Evolutionary conservation across 1,284 basidiomycete species (phyloP).

Genomic region (Cryptococcus jaspeensis): DNA sequence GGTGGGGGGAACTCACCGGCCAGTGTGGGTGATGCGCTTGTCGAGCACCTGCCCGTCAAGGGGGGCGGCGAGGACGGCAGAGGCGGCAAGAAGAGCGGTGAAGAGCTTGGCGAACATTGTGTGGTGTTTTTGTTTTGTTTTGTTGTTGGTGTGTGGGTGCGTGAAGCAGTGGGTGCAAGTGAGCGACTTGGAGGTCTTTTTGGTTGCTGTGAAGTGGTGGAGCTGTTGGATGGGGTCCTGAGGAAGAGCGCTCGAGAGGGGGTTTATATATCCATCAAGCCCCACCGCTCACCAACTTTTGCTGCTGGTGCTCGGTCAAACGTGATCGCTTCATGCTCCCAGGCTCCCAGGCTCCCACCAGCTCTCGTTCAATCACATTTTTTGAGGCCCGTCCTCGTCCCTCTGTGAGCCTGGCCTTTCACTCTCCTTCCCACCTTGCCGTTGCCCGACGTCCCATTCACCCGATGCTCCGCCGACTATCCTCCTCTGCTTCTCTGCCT

Average conservation of each 20-base stretch:
- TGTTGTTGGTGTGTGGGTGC: background rate
- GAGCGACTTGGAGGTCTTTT: too few relatives aligned
- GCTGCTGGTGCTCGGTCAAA: too few relatives aligned
- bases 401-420: background rate
- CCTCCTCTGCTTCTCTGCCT: too few relatives aligned
- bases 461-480: too few relatives aligned
- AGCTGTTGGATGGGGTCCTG: slow-evolving; percentile 1
- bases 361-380: too few relatives aligned
- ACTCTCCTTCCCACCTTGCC: background rate
- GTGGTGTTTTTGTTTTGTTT: slow-evolving; percentile 3
- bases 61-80: slow-evolving; percentile 26
- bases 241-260: background rate
- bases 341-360: too few relatives aligned
- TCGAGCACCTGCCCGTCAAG: slow-evolving; percentile 22
- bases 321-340: background rate
- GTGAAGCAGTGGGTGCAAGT: slow-evolving; percentile 1
- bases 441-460: too few relatives aligned
- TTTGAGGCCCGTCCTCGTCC: slow-evolving; percentile 7
- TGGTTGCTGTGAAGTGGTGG: slow-evolving; percentile 1
- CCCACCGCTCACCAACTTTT: too few relatives aligned
- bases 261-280: slow-evolving; percentile 8
- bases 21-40: slow-evolving; percentile 23
- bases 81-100: slow-evolving; percentile 24
- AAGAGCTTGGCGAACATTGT: slow-evolving; percentile 29
- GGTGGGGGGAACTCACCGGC: slow-evolving; percentile 13